These are phyloP conservation scores for Cudoniella acicularis DNA, from an alignment of 495 filamentous ascomycete genomes.

Conservation along the genomic window DNA sequence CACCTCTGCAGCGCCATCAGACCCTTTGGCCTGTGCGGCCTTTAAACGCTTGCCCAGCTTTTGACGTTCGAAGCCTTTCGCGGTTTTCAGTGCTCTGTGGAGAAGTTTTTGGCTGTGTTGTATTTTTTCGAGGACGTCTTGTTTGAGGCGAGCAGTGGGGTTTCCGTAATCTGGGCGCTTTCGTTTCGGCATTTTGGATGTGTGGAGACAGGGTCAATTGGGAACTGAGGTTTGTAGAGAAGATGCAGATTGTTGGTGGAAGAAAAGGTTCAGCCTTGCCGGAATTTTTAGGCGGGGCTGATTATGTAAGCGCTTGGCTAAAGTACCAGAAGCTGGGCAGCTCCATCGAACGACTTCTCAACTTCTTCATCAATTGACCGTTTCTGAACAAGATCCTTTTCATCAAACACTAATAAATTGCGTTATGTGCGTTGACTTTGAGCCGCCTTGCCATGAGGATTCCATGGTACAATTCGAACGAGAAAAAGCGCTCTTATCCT, in stretches of 20 bases:
- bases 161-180: slow-evolving; percentile 19
- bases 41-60: slow-evolving; percentile 76
- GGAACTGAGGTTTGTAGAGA: background rate
- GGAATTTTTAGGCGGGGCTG: background rate
- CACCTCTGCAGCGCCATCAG: slow-evolving; percentile 31
- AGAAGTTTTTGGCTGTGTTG: slow-evolving; percentile 56
- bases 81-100: slow-evolving; percentile 66
- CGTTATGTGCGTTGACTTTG: no score
- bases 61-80: slow-evolving; percentile 85
- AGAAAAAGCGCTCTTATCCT: no score
- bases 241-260: background rate
- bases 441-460: no score
- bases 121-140: slow-evolving; percentile 49
- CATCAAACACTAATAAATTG: no score
- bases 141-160: background rate
- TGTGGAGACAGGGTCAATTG: background rate
- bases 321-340: background rate
- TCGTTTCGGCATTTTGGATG: slow-evolving; percentile 24
- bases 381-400: background rate
- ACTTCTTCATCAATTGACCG: no score
- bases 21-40: slow-evolving; percentile 51
- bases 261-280: slow-evolving; percentile 17
- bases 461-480: no score
- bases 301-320: background rate
- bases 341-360: no score